Percentiles rank a stretch among this genome's conserved stretches.
Evolutionary conservation across 768 basidiomycete genomes (phyloP).

Genomic region (Hygrophorus russula): DNA sequence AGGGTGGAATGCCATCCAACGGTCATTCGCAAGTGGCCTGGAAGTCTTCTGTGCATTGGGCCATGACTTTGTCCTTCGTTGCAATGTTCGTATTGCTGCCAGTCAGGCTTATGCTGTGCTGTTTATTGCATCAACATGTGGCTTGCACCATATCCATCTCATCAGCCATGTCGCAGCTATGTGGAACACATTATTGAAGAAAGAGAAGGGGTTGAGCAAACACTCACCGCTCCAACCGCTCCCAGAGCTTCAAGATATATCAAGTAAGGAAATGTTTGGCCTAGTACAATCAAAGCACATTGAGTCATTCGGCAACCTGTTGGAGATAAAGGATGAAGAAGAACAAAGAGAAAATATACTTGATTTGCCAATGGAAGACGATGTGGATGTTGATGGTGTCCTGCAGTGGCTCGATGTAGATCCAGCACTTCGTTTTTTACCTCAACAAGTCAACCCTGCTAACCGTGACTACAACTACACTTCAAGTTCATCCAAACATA

Average conservation of each 20-base stretch:
- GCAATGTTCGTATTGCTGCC: slow-evolving; percentile 11
- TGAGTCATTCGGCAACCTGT: background rate
- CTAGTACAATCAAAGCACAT: background rate
- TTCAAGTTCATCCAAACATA: too few relatives aligned
- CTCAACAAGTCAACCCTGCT: too few relatives aligned
- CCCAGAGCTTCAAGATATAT: background rate
- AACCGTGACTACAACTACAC: too few relatives aligned
- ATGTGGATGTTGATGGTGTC: too few relatives aligned
- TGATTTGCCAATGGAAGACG: too few relatives aligned
- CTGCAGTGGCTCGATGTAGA: too few relatives aligned
- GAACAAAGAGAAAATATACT: background rate
- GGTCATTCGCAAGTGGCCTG: slow-evolving; percentile 13
- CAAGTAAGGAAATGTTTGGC: background rate
- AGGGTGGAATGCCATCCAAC: slow-evolving; percentile 15
- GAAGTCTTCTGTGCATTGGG: slow-evolving; percentile 8
- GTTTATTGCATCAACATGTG: slow-evolving; percentile 9
- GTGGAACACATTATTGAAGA: slow-evolving; percentile 5
- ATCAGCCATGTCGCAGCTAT: slow-evolving; percentile 8
- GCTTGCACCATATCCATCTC: slow-evolving; percentile 16
- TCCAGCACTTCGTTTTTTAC: too few relatives aligned
- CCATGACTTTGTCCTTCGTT: slow-evolving; percentile 14
- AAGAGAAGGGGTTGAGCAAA: background rate
- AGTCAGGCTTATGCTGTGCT: background rate
- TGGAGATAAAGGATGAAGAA: background rate
- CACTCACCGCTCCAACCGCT: background rate